These are phyloP conservation scores for Pseudocercospora ulei DNA, from an alignment of 2,329 filamentous ascomycete species.

Conservation along the genomic window DNA sequence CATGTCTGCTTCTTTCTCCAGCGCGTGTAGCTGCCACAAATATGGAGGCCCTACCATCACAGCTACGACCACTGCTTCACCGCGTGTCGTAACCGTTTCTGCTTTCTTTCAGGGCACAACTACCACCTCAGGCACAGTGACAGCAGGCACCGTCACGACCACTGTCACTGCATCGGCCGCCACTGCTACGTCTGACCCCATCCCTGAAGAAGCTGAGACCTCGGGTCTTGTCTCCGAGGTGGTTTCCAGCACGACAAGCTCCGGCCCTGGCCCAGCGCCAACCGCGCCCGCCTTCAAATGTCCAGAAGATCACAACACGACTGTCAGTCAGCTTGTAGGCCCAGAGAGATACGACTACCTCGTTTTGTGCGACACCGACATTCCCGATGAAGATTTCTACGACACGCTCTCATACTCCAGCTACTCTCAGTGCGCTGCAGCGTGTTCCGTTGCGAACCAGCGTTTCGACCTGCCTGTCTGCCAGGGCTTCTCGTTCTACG, in stretches of 20 bases:
- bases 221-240: constrained; percentile 1
- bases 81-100: constrained; percentile 17
- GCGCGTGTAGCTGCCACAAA: constrained; percentile 31
- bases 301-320: constrained; percentile 30
- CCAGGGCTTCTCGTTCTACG: constrained; percentile 30
- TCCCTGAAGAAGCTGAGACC: neutral
- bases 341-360: constrained; percentile 31
- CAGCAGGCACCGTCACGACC: constrained; percentile 16
- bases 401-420: constrained; percentile 25
- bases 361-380: constrained; percentile 31
- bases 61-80: constrained; percentile 26
- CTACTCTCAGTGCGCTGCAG: constrained; percentile 31
- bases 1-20: constrained; percentile 28
- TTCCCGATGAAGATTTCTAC: constrained; percentile 27
- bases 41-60: constrained; percentile 26
- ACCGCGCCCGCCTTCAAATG: constrained; percentile 30
- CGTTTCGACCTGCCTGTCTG: constrained; percentile 29
- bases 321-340: constrained; percentile 31
- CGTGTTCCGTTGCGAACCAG: constrained; percentile 31
- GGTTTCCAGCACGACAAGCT: constrained; percentile 1
- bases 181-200: too few species aligned
- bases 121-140: constrained; percentile 21
- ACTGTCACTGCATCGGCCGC: constrained; percentile 15
- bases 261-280: constrained; percentile 20
- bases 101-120: constrained; percentile 22